Evolutionary conservation across 2,329 filamentous ascomycete species (phyloP).

Genomic region (Helicocarpus griseus): DNA sequence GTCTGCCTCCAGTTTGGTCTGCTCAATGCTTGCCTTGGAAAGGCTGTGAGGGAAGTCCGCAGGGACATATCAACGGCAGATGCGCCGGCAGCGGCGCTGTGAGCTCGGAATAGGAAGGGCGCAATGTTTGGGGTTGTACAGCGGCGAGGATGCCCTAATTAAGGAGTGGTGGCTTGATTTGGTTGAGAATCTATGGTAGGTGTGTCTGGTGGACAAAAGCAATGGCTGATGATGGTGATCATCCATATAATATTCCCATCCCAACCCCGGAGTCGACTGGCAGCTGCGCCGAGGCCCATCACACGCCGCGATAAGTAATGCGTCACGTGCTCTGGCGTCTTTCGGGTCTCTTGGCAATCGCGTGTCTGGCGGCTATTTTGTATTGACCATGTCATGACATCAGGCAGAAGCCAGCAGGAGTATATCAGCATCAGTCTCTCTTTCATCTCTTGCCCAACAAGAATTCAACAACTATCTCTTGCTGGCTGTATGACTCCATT

Average conservation of each 20-base stretch:
- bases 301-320: neutral
- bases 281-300: conserved; percentile 2
- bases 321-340: conserved; percentile 5
- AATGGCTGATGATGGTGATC: too few species aligned
- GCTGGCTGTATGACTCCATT: too few species aligned
- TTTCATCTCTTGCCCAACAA: neutral
- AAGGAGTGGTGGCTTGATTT: too few species aligned
- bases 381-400: neutral
- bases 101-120: neutral
- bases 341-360: conserved; percentile 1
- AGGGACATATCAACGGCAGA: conserved; percentile 28
- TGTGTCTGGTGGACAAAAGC: too few species aligned
- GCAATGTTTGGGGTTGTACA: too few species aligned
- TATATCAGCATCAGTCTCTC: neutral
- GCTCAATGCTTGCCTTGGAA: conserved; percentile 22
- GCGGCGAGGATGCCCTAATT: too few species aligned
- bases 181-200: too few species aligned
- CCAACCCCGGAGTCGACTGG: too few species aligned
- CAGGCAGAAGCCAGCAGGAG: conserved; percentile 1
- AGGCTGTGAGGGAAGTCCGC: conserved; percentile 24
- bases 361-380: neutral
- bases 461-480: too few species aligned
- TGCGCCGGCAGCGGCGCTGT: neutral
- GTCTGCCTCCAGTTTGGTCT: conserved; percentile 16
- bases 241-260: too few species aligned